These are phyloP conservation scores for Cymbopogon flexuosus DNA, from an alignment of 202 grass and related monocot species.

Conservation along the genomic window DNA sequence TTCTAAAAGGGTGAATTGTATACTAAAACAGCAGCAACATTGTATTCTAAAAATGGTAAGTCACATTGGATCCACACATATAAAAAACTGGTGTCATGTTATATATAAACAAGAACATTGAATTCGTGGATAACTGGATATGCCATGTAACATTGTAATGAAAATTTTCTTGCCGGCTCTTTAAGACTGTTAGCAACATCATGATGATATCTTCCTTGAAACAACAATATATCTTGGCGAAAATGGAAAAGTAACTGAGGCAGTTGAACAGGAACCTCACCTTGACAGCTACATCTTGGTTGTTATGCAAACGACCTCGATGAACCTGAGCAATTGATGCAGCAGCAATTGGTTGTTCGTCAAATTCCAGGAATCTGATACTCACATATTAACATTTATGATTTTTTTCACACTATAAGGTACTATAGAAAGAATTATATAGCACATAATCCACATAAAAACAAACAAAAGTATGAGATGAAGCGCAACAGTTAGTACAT, in stretches of 20 bases:
- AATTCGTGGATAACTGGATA: constrained; percentile 5
- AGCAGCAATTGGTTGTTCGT: constrained; percentile 90
- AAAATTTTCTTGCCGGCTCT: not conserved
- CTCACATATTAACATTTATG: constrained; percentile 37
- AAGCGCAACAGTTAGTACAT: not conserved
- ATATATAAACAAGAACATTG: constrained; percentile 7
- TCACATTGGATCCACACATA: not conserved
- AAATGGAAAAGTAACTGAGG: not conserved
- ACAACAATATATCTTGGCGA: not conserved
- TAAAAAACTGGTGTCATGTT: not conserved
- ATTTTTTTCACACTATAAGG: constrained; percentile 2
- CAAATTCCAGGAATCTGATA: constrained; percentile 82
- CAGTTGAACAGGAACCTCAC: constrained; percentile 40
- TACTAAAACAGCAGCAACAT: not conserved
- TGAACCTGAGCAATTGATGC: constrained; percentile 99
- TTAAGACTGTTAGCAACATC: not conserved
- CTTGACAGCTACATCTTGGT: constrained; percentile 87
- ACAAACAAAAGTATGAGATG: not conserved
- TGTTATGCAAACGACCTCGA: constrained; percentile 58
- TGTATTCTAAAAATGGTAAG: not conserved
- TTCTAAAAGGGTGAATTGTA: not conserved
- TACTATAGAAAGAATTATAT: not conserved
- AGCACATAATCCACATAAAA: constrained; percentile 8
- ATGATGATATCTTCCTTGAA: constrained; percentile 9
- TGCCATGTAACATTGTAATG: not conserved